Evolutionary conservation across 108 stramenopile genomes (phyloP), one percentile per base, ranked within the genome.

Genomic region (Asterionellopsis glacialis): DNA sequence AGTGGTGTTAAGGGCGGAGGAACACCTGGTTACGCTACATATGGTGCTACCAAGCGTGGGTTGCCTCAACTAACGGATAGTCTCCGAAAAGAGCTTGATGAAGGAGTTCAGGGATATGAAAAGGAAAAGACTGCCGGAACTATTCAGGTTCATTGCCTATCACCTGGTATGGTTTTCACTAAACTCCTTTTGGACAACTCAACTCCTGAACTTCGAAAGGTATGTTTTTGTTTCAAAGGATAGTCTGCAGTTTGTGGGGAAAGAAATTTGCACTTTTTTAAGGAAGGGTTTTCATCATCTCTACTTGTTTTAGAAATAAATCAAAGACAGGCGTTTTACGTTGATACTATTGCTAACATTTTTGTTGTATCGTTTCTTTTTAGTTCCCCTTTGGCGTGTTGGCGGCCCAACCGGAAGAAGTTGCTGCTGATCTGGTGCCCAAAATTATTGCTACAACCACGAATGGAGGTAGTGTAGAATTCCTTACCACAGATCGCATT

Each of bases 101-200:
- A 89, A 61, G 93, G 93, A 40, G 89, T 94, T 10, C 93, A 94
- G 62, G 93, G 93, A 11, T 94, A 89, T 64, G 73, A 74, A 40
- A 91, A 91, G 71, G 75, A 75, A 51, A 39, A 75, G 42, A 88
- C 85, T 0, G 49, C 72, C 21, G 94, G 94, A 63, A 83, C 65
- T 13, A 80, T 95, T 52, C 83, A 84, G 50, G 94, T 95, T 39
- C 90, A 95, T 76, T 84, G 61, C 25, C 67, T 95, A 47, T 88
- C 87, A 24, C 94, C 94, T 43, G 94, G 94, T 39, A 95, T 95
- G 94, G 94, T 95, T 25, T 95, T 95, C 58, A 95, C 94, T 0
- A 87, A 90, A 55, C 76, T 95, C 10, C 71, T 95, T 41, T 70
- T 95, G 59, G 88, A 95, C 63, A 81, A 95, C 72, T 91, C 90